Evolutionary conservation across 257 asterid species (phyloP), one percentile per base, ranked within the genome.

Genomic region (Phtheirospermum japonicum): DNA sequence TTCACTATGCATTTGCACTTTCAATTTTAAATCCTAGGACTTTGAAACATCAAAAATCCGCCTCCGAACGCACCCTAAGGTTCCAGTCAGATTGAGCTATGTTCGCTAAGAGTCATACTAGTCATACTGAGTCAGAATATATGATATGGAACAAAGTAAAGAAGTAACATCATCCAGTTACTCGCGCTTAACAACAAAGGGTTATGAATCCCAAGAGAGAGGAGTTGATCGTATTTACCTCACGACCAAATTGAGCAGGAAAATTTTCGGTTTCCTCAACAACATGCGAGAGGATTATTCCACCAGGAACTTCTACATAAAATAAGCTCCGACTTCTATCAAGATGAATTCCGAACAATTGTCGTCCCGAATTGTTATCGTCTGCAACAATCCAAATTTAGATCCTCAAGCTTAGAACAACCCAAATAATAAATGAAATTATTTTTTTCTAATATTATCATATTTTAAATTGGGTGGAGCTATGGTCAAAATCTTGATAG

Each of bases 211-310:
- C 6, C 57, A 51, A 26, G 5, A 18, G 32, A 50, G 46, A 59
- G 33, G 61, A 42, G 3, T 42, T 12, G 49, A 16, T 18, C 19
- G 30, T 12, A 65, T 75, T 70, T 80, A 92, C 99, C 89, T 92
- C 97, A 16, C 99, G 97, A 13, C 99, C 99, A 76, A 92, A 92
- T 76, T 92, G 99, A 64, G 65, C 74, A 17, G 99, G 97, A 74
- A 92, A 89, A 40, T 63, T 92, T 71, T 86, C 96, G 30, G 83
- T 85, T 79, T 89, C 96, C 74, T 85, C 88, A 45, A 86, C 82
- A 17, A 57, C 70, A 66, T 92, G 99, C 2, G 74, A 81, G 67
- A 92, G 69, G 67, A 89, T 76, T 65, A 78, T 73, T 69, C 94
- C 95, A 31, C 86, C 90, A 70, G 99, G 96, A 75, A 83, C 80